Evolutionary conservation across 2,329 filamentous ascomycete species (phyloP).

Genomic region (Cryphonectria naterciae): DNA sequence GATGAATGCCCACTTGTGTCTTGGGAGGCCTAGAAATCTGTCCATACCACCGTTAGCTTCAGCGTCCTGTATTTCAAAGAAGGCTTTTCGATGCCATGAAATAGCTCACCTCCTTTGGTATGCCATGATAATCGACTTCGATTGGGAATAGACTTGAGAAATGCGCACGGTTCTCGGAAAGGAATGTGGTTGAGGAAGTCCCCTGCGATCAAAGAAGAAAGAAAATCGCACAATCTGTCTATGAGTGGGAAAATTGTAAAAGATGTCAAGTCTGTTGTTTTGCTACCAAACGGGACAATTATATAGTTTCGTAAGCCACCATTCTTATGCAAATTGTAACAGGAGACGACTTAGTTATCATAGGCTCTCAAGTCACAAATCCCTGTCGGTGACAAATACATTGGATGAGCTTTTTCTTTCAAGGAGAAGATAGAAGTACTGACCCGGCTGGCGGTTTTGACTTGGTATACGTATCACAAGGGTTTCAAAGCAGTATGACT

Average conservation of each 20-base stretch:
- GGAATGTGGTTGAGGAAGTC: not conserved
- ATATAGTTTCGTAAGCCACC: not conserved
- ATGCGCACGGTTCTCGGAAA: not conserved
- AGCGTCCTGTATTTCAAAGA: not conserved
- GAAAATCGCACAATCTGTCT: not conserved
- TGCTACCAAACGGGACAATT: not conserved
- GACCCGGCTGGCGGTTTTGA: not conserved
- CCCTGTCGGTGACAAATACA: not conserved
- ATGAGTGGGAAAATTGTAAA: not conserved
- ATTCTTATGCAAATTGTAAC: not conserved
- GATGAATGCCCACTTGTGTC: not conserved
- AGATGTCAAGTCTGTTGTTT: not conserved
- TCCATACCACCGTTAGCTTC: not conserved
- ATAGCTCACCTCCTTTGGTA: not conserved
- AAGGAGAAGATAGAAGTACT: not conserved
- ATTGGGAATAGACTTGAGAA: not conserved
- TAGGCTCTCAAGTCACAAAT: not conserved
- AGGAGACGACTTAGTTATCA: not conserved
- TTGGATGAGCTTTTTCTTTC: not conserved
- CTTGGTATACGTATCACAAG: not conserved
- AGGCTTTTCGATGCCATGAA: not conserved
- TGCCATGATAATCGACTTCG: not conserved
- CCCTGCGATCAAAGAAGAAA: not conserved
- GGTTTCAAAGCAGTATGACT: not conserved
- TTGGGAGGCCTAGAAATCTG: not conserved